Conservation (phyloP, 306 rosid genomes). For the Luffa acutangula region DNA sequence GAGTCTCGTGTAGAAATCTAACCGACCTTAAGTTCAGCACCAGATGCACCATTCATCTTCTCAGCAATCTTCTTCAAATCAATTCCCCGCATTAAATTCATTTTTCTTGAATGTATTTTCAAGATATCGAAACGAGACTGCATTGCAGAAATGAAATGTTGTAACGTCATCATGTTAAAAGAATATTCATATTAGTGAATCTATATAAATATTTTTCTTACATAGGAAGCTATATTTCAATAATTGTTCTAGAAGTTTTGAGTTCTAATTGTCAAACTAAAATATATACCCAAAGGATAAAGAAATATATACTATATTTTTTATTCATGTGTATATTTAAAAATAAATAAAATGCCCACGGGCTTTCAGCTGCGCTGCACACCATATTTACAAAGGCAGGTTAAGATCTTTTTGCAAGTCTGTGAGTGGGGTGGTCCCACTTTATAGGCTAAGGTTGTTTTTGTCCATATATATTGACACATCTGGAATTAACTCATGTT, state of each 20-base stretch:
- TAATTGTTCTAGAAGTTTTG: background rate
- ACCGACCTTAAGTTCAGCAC: slow-evolving; percentile 90
- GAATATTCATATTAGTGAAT: background rate
- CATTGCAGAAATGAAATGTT: background rate
- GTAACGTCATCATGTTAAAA: background rate
- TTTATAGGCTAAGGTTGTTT: background rate
- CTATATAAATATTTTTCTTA: background rate
- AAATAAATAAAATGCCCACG: background rate
- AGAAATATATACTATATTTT: background rate
- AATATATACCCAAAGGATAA: background rate
- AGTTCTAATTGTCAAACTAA: background rate
- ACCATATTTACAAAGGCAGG: background rate
- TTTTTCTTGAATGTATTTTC: slow-evolving; percentile 97
- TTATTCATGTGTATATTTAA: background rate
- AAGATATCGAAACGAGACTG: slow-evolving; percentile 27
- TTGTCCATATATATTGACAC: background rate
- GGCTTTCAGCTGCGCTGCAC: background rate
- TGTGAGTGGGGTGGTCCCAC: background rate
- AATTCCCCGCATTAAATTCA: slow-evolving; percentile 98
- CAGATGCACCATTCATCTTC: slow-evolving; percentile 98
- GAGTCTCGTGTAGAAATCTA: background rate
- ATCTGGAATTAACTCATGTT: background rate
- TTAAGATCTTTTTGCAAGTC: background rate
- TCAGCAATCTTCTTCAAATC: slow-evolving; percentile 94
- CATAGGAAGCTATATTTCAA: background rate